Base-by-base conservation (phyloP, 225 moss, liverwort and hornwort genomes). In the Thuidium tamariscinum region DNA sequence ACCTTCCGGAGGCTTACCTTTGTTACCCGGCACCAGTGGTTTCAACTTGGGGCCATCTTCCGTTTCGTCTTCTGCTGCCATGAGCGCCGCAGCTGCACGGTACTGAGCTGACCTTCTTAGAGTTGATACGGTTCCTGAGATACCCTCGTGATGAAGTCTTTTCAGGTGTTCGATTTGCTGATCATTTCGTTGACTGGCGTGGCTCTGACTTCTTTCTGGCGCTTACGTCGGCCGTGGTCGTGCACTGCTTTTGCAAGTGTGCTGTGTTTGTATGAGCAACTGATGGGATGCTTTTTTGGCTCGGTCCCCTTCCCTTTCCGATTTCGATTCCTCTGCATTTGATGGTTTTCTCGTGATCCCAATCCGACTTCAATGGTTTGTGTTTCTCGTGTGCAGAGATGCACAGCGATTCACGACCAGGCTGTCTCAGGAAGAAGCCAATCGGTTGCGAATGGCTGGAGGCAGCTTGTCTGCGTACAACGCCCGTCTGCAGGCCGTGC, bases 341-440 rank as follows among this genome's bases (percentile, higher is more conserved):
- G 44, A 11, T 59, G 55, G 10, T 37, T 26, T 79, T 73, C 3
- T 74, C 71, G 70, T 63, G 39, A 25, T 52, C 23, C 22, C 44
- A 11, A 79, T 66, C 46, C 11, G 49, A 46, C 9, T 59, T 67
- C 1, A 79, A 67, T 18, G 77, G 42, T 36, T 29, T 6, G 56
- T 56, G 77, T 34, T 86, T 79, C 7, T 85, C 19, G 18, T 84
- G 10, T 72, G 91, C 94, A 97, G 95, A 86, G 96, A 97, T 91
- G 96, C 94, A 34, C 96, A 95, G 89, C 94, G 94, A 46, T 87
- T 96, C 73, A 93, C 95, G 59, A 74, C 91, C 83, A 88, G 94
- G 71, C 91, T 94, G 30, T 93, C 95, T 80, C 92, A 91, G 16
- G 97, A 95, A 79, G 97, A 97, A 29, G 90, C 93, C 39, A 95